Evolutionary conservation across 2,329 filamentous ascomycete genomes (phyloP).

Genomic region (Clarireedia homoeocarpa): DNA sequence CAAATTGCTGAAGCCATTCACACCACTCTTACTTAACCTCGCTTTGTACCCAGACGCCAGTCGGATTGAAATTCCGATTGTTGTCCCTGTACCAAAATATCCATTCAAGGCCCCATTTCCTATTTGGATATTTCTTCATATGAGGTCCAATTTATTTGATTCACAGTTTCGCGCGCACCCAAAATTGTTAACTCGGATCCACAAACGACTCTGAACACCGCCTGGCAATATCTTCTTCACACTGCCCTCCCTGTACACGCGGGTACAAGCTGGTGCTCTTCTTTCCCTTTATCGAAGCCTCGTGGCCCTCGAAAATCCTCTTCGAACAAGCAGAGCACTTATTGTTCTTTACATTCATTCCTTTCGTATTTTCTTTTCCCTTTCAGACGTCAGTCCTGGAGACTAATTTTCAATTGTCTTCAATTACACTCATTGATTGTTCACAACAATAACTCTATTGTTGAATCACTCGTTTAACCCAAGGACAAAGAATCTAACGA

Average conservation of each 20-base stretch:
- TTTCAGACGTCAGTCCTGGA: background rate
- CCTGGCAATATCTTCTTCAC: too few relatives aligned
- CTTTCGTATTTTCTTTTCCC: background rate
- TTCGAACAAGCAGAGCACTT: background rate
- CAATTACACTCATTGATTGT: background rate
- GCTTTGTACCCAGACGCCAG: too few relatives aligned
- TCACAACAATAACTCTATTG: background rate
- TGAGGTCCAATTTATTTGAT: background rate
- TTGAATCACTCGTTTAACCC: constrained; percentile 4
- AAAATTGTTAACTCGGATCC: background rate
- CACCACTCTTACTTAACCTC: too few relatives aligned
- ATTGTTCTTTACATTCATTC: background rate
- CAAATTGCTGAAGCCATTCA: too few relatives aligned
- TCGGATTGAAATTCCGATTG: too few relatives aligned
- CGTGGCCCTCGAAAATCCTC: too few relatives aligned
- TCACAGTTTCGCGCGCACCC: background rate
- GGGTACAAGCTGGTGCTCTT: too few relatives aligned
- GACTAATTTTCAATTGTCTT: background rate
- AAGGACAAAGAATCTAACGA: background rate
- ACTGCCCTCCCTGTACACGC: too few relatives aligned
- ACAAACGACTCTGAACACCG: too few relatives aligned
- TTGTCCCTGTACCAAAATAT: background rate
- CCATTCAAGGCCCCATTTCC: background rate
- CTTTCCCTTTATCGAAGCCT: too few relatives aligned
- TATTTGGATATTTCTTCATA: background rate